Evolutionary conservation across 345 rosid genomes (phyloP).

Genomic region (Aquilaria yunnanensis): DNA sequence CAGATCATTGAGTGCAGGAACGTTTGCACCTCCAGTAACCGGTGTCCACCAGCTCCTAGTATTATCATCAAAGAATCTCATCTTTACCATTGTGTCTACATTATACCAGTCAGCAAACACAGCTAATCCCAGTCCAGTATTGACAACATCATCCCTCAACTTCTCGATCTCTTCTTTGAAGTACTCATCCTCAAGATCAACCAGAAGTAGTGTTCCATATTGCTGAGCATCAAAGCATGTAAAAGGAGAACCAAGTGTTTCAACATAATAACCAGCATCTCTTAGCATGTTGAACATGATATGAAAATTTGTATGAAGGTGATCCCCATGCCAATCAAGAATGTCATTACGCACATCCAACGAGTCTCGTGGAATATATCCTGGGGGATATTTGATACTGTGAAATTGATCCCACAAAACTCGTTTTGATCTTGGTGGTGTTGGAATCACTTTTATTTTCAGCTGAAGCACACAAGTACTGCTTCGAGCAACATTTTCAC

Average conservation of each 20-base stretch:
- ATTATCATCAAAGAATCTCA: conserved; percentile 98
- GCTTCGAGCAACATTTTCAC: conserved; percentile 52
- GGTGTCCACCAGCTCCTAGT: conserved; percentile 99
- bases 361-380: conserved; percentile 97
- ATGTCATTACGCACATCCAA: conserved; percentile 97
- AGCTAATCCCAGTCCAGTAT: conserved; percentile 75
- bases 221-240: conserved; percentile 92
- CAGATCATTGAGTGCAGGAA: conserved; percentile 91
- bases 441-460: conserved; percentile 80
- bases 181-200: conserved; percentile 96
- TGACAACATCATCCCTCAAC: conserved; percentile 69
- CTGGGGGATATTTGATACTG: conserved; percentile 96
- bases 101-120: conserved; percentile 99
- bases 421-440: conserved; percentile 83
- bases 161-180: conserved; percentile 90
- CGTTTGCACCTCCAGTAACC: conserved; percentile 94
- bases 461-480: conserved; percentile 75
- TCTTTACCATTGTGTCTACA: conserved; percentile 94
- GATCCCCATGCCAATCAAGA: conserved; percentile 99
- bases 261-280: conserved; percentile 89
- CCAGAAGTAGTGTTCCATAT: conserved; percentile 92
- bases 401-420: conserved; percentile 98
- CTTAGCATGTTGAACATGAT: conserved; percentile 90
- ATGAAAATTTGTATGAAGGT: conserved; percentile 94
- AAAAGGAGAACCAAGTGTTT: conserved; percentile 95